These are phyloP conservation scores for Cucurbita maxima DNA, from an alignment of 306 rosid genomes.

Conservation along the genomic window DNA sequence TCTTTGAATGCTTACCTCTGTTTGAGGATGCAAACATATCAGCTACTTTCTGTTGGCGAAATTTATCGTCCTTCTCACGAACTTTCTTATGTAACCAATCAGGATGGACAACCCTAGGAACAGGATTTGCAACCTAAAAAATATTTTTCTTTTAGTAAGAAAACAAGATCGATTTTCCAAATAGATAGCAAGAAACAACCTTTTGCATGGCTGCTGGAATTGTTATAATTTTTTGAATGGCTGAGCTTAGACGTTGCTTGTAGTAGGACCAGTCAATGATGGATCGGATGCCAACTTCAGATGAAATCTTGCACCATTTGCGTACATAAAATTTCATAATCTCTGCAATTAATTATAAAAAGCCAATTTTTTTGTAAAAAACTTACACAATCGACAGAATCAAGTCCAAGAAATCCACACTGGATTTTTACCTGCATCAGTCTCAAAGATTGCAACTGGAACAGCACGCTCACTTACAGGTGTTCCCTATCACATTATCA, in stretches of 20 bases:
- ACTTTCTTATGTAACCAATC: constrained; percentile 97
- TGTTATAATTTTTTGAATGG: constrained; percentile 86
- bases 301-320: constrained; percentile 94
- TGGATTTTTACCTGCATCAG: constrained; percentile 60
- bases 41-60: constrained; percentile 69
- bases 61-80: constrained; percentile 91
- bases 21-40: constrained; percentile 46
- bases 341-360: constrained; percentile 33
- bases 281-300: constrained; percentile 77
- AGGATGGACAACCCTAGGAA: constrained; percentile 91
- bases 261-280: constrained; percentile 96
- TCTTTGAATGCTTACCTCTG: constrained; percentile 22
- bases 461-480: constrained; percentile 99
- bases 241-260: constrained; percentile 86
- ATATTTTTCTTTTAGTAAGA: constrained; percentile 13
- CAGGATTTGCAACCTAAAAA: constrained; percentile 78
- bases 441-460: constrained; percentile 96
- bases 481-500: constrained; percentile 53
- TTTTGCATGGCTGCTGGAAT: constrained; percentile 99
- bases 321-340: constrained; percentile 85
- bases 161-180: background rate
- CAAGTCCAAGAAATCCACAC: background rate
- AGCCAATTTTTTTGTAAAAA: constrained; percentile 5
- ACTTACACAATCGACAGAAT: background rate
- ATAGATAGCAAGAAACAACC: constrained; percentile 29